A percentile compares a stretch with the other conserved stretches of the same genome.
Conservation (phyloP, 192 early-diverging fungal species). For the Backusella circina region DNA sequence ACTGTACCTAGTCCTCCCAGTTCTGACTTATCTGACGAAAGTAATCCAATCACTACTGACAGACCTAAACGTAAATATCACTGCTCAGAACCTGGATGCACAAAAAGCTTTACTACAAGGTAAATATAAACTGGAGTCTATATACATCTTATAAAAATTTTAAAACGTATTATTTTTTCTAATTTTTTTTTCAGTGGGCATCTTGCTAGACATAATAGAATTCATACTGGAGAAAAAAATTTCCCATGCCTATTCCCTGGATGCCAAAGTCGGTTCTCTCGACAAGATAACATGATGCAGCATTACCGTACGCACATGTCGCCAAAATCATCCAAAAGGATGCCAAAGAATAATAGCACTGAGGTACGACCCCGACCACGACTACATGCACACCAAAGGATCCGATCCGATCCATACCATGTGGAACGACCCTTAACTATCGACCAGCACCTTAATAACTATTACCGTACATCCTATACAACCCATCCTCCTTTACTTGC, state of each 20-base stretch:
- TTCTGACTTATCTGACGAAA: constrained; percentile 5
- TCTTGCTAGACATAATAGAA: constrained; percentile 74
- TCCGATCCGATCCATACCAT: constrained; percentile 25
- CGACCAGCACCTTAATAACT: constrained; percentile 34
- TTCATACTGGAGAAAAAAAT: constrained; percentile 82
- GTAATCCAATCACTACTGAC: neutral
- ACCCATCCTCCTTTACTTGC: neutral
- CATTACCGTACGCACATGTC: constrained; percentile 81
- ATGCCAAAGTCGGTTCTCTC: constrained; percentile 71
- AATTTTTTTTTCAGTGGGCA: constrained; percentile 54
- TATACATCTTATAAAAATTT: no score
- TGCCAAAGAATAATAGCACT: constrained; percentile 21
- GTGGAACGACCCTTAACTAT: constrained; percentile 34
- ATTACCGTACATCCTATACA: constrained; percentile 15
- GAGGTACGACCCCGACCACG: constrained; percentile 21
- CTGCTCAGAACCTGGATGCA: constrained; percentile 60
- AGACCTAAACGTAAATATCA: constrained; percentile 65
- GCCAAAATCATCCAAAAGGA: constrained; percentile 55
- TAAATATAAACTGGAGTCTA: constrained; percentile 13
- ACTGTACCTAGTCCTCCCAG: neutral
- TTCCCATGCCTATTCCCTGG: constrained; percentile 65
- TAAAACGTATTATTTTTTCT: neutral
- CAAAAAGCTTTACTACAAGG: constrained; percentile 78
- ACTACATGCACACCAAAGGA: constrained; percentile 33
- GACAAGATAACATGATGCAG: constrained; percentile 88